Evolutionary conservation across 495 filamentous ascomycete genomes (phyloP), one percentile per base, ranked within the genome.

Genomic region (Podospora pseudopauciseta): DNA sequence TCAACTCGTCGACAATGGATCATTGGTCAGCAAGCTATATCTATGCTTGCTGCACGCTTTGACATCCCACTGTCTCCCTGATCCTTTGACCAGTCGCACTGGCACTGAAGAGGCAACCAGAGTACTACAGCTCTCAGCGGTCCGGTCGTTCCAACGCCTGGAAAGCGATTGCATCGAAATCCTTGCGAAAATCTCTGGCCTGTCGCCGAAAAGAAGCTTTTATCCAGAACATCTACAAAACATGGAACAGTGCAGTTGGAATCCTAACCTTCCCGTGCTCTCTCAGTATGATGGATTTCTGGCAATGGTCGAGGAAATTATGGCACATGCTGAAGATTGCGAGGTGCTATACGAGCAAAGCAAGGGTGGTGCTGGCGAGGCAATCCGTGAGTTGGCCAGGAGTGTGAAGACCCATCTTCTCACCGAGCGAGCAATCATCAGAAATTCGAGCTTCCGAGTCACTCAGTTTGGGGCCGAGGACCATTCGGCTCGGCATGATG

Each of bases 101-200:
- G 90, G 90, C 0, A 90, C 87, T 0, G 89, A 91, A 67, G 79
- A 90, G 70, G 81, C 85, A 0, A 71, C 91, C 1, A 65, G 69
- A 0, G 82, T 85, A 26, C 78, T 91, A 11, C 67, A 68, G 0
- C 83, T 81, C 3, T 84, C 84, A 28, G 76, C 84, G 1, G 69
- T 86, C 0, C 70, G 79, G 60, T 90, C 87, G 0, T 89, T 87
- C 58, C 71, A 74, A 11, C 68, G 66, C 4, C 76, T 90, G 3
- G 68, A 75, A 4, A 11, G 65, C 0, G 77, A 79, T 4, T 78
- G 88, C 58, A 60, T 80, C 19, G 20, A 69, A 0, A 63, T 85
- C 11, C 74, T 89, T 0, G 4, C 27, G 0, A 26, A 71, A 0
- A 85, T 92, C 53, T 83, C 85, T 0, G n/a, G 55, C 0, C 71